Evolutionary conservation across 2,329 filamentous ascomycete genomes (phyloP).

Genomic region (Colletotrichum caudatum): DNA sequence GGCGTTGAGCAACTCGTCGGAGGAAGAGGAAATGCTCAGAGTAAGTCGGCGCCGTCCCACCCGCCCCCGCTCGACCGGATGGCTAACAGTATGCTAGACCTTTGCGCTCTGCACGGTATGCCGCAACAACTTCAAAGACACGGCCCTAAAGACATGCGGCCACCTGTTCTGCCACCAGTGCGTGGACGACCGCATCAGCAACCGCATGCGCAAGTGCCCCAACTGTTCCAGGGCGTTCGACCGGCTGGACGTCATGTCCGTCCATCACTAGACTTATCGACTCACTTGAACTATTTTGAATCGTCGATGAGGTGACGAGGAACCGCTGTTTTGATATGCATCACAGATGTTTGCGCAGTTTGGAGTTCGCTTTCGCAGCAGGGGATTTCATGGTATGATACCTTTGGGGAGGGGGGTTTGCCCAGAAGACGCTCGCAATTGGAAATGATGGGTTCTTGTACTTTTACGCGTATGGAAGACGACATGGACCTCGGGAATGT

Average conservation of each 20-base stretch:
- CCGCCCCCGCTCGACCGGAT: background rate
- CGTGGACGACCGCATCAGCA: conserved; percentile 88
- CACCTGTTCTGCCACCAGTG: conserved; percentile 94
- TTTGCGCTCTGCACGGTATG: conserved; percentile 86
- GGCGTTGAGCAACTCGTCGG: conserved; percentile 81
- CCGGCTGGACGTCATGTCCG: conserved; percentile 86
- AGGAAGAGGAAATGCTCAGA: conserved; percentile 86
- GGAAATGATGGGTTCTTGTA: conserved; percentile 42
- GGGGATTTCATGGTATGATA: conserved; percentile 41
- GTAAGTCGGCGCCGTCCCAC: conserved; percentile 66
- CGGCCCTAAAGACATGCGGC: conserved; percentile 91
- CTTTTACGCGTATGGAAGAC: conserved; percentile 43
- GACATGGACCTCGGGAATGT: conserved; percentile 37
- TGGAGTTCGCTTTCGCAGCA: conserved; percentile 39
- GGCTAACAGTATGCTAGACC: conserved; percentile 50
- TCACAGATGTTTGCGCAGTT: conserved; percentile 26
- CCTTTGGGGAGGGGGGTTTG: conserved; percentile 26
- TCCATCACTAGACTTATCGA: conserved; percentile 59
- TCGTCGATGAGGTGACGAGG: background rate
- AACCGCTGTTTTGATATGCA: conserved; percentile 22
- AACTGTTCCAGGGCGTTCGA: conserved; percentile 95
- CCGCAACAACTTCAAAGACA: conserved; percentile 93
- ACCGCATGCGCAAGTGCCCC: conserved; percentile 94
- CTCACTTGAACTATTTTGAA: conserved; percentile 8
- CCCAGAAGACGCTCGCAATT: conserved; percentile 35